Evolutionary conservation across 1,284 basidiomycete species (phyloP).

Genomic region (Stereum hirsutum): DNA sequence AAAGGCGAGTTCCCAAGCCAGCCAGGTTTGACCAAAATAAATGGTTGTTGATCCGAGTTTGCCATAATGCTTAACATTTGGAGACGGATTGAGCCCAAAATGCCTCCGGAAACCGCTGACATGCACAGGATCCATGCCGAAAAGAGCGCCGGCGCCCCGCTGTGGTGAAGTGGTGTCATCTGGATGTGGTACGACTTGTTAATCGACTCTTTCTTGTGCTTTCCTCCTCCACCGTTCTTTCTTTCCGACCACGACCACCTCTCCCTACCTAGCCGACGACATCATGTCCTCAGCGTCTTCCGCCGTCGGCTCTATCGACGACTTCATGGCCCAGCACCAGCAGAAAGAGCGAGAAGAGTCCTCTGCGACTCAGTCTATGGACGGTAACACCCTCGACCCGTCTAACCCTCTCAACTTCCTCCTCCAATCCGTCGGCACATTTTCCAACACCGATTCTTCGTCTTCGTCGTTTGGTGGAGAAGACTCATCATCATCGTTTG

Average conservation of each 20-base stretch:
- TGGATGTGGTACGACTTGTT: background rate
- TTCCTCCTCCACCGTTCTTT: background rate
- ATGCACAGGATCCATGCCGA: too few species aligned
- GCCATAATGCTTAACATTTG: too few species aligned
- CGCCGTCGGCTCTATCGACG: background rate
- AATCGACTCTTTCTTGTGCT: background rate
- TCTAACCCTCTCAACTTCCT: constrained; percentile 10
- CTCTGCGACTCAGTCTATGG: background rate
- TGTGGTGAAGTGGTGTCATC: background rate
- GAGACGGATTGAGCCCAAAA: too few species aligned
- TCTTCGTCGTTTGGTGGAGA: too few species aligned
- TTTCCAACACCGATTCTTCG: constrained; percentile 2
- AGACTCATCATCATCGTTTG: constrained; percentile 9
- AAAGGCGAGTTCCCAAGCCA: too few species aligned
- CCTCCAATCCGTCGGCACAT: constrained; percentile 1
- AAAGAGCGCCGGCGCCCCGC: too few species aligned
- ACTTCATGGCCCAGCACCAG: too few species aligned
- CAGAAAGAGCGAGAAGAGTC: background rate
- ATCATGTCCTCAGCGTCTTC: background rate
- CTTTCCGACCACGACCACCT: background rate
- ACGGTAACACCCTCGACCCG: constrained; percentile 4
- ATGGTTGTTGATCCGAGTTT: background rate
- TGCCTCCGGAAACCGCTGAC: too few species aligned
- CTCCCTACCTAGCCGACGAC: background rate
- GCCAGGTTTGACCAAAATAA: too few species aligned